These are phyloP conservation scores for Scutellaria galericulata DNA, from an alignment of 257 asterid genomes.

Conservation along the genomic window DNA sequence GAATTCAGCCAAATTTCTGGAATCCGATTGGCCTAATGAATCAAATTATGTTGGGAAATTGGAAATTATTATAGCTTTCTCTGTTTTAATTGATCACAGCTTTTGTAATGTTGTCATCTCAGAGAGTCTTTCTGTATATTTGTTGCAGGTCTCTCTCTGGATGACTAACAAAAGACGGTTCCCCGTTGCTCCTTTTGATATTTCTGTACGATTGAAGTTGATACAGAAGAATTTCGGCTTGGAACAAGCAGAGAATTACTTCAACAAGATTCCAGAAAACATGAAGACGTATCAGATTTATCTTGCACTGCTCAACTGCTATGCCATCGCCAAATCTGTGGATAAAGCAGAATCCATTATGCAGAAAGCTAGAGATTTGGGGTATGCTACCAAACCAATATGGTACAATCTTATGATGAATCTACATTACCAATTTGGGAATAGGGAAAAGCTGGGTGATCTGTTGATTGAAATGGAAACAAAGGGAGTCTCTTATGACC, in stretches of 20 bases:
- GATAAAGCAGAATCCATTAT: conserved; percentile 68
- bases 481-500: conserved; percentile 49
- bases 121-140: not conserved
- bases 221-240: conserved; percentile 55
- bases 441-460: conserved; percentile 40
- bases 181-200: conserved; percentile 42
- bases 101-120: not conserved
- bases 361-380: conserved; percentile 63
- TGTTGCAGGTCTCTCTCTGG: conserved; percentile 71
- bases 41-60: not conserved
- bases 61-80: not conserved
- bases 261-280: conserved; percentile 47
- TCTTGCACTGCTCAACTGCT: conserved; percentile 73
- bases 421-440: conserved; percentile 49
- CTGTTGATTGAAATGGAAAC: conserved; percentile 65
- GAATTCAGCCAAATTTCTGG: not conserved
- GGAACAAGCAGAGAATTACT: conserved; percentile 59
- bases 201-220: conserved; percentile 54
- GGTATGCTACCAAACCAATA: conserved; percentile 51
- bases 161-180: conserved; percentile 60
- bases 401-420: conserved; percentile 75
- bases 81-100: not conserved
- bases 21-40: not conserved
- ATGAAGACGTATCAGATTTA: conserved; percentile 41
- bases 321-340: conserved; percentile 48